Base-by-base conservation (phyloP, 2,329 filamentous ascomycete species). In the Moelleriella libera region DNA sequence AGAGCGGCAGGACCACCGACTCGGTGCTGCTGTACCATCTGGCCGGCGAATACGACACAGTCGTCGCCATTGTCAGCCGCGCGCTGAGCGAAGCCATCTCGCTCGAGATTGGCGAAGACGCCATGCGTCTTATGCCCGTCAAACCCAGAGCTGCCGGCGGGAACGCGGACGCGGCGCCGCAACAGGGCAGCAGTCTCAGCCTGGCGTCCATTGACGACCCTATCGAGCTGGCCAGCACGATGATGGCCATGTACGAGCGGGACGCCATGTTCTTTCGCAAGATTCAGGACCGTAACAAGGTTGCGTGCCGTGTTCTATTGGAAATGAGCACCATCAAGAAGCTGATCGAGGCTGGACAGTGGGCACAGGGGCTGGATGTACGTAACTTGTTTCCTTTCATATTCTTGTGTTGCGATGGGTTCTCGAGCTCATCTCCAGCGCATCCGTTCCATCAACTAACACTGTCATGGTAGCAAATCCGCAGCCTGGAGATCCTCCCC, bases 1-100 rank as follows among this genome's bases (percentile, higher is more conserved):
- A 97, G 63, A 94, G 90, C 57, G 90, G 92, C 40, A 80, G 94
- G 45, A 88, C 84, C 2, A 94, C 90, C 1, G 92, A 98, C 64
- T 89, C 94, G 2, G 90, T 97, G 11, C 74, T 98, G 45, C 74
- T 98, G 46, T 97, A 94, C 63, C 90, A 98, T 63, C 74, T 98
- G 42, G 90, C 92, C 0, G 87, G 88, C 58, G 89, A 98, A 63
- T 97, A 94, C 62, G 88, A 98, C 62, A 88, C 82, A 47, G 94
- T 97, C n/a, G 80, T 96, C 42, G 72, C 78, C 30, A 90, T 97
- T 54, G 79, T 97, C 59, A 95, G 89, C 65, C 83, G 88, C 40
- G 84, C 89, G 4, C 74, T 98, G 37, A 94, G 89, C 48, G 88
- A 97, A 63, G 86, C 88, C 43, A 81, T 97, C 50, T 83, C 87